These are phyloP conservation scores for Clonostachys byssicola DNA, from an alignment of 2,329 filamentous ascomycete genomes.

Conservation along the genomic window DNA sequence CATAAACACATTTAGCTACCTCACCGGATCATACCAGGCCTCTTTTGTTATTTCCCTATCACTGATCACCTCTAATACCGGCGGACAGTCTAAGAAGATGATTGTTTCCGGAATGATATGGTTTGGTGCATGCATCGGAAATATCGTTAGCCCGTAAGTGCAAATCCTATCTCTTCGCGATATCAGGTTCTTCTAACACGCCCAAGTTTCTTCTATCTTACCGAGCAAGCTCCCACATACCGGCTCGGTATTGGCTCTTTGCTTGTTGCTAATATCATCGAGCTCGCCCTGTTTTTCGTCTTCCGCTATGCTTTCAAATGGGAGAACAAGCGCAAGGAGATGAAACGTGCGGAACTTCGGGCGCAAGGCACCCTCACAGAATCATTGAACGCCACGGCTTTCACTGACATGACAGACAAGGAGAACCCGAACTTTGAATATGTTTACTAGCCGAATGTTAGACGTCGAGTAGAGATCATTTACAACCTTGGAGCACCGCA, in stretches of 20 bases:
- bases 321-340: constrained; percentile 33
- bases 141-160: constrained; percentile 47
- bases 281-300: constrained; percentile 28
- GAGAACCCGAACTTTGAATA: constrained; percentile 37
- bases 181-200: too few species aligned
- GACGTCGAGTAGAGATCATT: too few species aligned
- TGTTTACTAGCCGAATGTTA: constrained; percentile 19
- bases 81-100: constrained; percentile 59
- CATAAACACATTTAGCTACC: constrained; percentile 9
- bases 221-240: constrained; percentile 40
- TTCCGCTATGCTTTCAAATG: constrained; percentile 29
- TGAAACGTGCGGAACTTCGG: constrained; percentile 19
- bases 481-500: too few species aligned
- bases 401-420: constrained; percentile 33
- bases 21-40: constrained; percentile 30
- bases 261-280: constrained; percentile 32
- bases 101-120: constrained; percentile 59
- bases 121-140: constrained; percentile 55
- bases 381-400: constrained; percentile 26
- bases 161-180: too few species aligned
- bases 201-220: constrained; percentile 50
- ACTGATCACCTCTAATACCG: constrained; percentile 43
- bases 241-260: constrained; percentile 32
- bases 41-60: constrained; percentile 34
- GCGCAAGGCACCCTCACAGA: constrained; percentile 12